These are phyloP conservation scores for Rhodamnia argentea DNA, from an alignment of 345 rosid genomes.

Conservation along the genomic window DNA sequence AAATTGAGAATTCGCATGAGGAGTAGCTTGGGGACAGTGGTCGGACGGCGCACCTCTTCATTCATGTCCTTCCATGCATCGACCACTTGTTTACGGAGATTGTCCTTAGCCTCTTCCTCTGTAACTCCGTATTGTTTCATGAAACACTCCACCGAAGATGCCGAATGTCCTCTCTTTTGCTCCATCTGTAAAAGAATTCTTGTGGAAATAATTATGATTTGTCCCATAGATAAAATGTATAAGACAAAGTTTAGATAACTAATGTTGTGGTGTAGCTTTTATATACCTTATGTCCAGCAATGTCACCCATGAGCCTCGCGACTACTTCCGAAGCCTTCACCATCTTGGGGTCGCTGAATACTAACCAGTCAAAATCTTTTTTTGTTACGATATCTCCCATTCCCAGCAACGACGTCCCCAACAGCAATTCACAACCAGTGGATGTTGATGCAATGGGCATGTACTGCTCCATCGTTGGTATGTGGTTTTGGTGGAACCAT, in stretches of 20 bases:
- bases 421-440: background rate
- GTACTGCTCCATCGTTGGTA: background rate
- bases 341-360: background rate
- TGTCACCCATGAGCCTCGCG: background rate
- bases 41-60: background rate
- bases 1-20: conserved; percentile 7
- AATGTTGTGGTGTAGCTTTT: background rate
- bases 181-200: background rate
- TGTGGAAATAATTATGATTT: background rate
- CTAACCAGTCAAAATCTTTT: conserved; percentile 4
- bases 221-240: background rate
- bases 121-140: background rate
- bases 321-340: background rate
- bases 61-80: conserved; percentile 19
- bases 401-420: background rate
- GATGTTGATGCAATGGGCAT: background rate
- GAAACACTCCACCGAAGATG: conserved; percentile 1
- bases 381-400: background rate
- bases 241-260: background rate
- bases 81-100: background rate
- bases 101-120: background rate
- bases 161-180: background rate
- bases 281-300: background rate
- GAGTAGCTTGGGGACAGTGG: background rate
- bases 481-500: background rate